A percentile compares a stretch with the other conserved stretches of the same genome.
Evolutionary conservation across 148 eudicot species (phyloP).

Genomic region (Vaccinium macrocarpon): DNA sequence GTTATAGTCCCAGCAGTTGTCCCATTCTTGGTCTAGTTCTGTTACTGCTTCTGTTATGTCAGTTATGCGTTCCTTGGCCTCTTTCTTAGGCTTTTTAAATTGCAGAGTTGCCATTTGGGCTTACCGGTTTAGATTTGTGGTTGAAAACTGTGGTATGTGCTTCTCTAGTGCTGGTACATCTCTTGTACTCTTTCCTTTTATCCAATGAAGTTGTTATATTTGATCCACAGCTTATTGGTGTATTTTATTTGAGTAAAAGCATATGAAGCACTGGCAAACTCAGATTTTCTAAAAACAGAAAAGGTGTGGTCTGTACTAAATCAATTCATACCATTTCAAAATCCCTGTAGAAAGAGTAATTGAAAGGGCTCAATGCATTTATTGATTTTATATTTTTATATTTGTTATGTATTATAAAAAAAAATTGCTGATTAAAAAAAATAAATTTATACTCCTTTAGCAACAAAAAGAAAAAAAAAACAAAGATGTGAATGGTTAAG

Average conservation of each 20-base stretch:
- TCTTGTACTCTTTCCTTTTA: not conserved
- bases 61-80: not conserved
- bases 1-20: not conserved
- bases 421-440: too few relatives aligned
- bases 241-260: not conserved
- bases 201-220: not conserved
- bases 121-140: not conserved
- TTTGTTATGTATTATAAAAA: too few relatives aligned
- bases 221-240: not conserved
- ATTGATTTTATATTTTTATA: too few relatives aligned
- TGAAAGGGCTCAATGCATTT: not conserved
- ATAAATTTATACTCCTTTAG: too few relatives aligned
- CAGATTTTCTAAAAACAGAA: not conserved
- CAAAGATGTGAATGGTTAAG: too few relatives aligned
- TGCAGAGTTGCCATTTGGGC: slow-evolving; percentile 3
- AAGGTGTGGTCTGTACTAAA: not conserved
- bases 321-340: not conserved
- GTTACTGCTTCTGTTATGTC: not conserved
- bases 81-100: not conserved
- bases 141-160: not conserved
- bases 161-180: not conserved
- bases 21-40: not conserved
- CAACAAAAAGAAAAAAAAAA: too few relatives aligned
- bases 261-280: not conserved
- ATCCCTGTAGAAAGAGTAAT: not conserved